Evolutionary conservation across 2,329 filamentous ascomycete genomes (phyloP).

Genomic region (Ophiostoma quercus): DNA sequence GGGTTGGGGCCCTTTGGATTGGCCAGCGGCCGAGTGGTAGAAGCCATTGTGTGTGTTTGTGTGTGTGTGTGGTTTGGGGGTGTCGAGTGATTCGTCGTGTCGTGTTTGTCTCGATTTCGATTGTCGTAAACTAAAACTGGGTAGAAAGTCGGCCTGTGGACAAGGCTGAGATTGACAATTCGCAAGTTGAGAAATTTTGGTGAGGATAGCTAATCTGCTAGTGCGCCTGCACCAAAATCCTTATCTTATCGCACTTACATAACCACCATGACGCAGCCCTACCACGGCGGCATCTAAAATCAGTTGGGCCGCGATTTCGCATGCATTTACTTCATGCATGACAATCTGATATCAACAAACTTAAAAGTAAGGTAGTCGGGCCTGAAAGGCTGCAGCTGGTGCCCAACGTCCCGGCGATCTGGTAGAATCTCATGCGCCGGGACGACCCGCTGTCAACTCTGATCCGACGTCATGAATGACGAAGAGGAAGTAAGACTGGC

Average conservation of each 20-base stretch:
- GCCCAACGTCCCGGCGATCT: background rate
- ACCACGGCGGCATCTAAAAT: background rate
- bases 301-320: background rate
- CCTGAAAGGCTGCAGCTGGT: background rate
- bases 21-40: constrained; percentile 14
- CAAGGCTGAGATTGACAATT: constrained; percentile 1
- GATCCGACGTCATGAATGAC: background rate
- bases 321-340: background rate
- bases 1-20: constrained; percentile 19
- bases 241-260: constrained; percentile 12
- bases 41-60: constrained; percentile 8
- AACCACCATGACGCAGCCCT: background rate
- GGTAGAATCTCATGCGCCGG: background rate
- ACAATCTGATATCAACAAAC: too few relatives aligned
- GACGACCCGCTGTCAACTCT: background rate
- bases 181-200: background rate
- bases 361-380: too few relatives aligned
- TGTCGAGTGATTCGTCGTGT: background rate
- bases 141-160: background rate
- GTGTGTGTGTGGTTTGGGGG: background rate
- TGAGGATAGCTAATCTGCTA: background rate
- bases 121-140: background rate
- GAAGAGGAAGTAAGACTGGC: background rate
- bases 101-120: background rate
- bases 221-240: background rate